These are phyloP conservation scores for Termitomyces sp. DNA, from an alignment of 768 basidiomycete genomes.

Conservation along the genomic window DNA sequence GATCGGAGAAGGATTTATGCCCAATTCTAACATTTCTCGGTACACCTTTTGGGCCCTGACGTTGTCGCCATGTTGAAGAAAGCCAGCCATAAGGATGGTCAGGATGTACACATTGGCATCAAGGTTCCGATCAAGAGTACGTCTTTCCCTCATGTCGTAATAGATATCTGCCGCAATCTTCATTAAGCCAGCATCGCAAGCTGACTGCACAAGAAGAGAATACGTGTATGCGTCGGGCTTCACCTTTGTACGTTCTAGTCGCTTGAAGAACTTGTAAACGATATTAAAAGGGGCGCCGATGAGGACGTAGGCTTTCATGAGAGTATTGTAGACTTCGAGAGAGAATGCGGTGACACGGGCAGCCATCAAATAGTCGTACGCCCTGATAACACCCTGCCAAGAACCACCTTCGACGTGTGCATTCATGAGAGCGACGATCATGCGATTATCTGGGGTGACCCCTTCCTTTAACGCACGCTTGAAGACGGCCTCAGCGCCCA, in stretches of 20 bases:
- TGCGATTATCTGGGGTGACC: slow-evolving; percentile 55
- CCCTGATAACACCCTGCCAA: slow-evolving; percentile 70
- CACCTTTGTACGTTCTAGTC: slow-evolving; percentile 43
- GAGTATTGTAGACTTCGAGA: slow-evolving; percentile 67
- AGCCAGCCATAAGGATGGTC: slow-evolving; percentile 74
- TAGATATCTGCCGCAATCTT: slow-evolving; percentile 63
- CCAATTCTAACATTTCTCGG: slow-evolving; percentile 64
- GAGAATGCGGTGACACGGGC: slow-evolving; percentile 35
- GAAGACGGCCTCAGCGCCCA: slow-evolving; percentile 65
- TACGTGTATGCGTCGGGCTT: slow-evolving; percentile 65
- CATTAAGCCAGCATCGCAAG: slow-evolving; percentile 71
- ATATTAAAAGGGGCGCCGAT: slow-evolving; percentile 72
- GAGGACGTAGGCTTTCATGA: slow-evolving; percentile 81
- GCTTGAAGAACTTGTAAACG: slow-evolving; percentile 60
- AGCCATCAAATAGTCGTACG: slow-evolving; percentile 58
- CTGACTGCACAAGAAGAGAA: slow-evolving; percentile 73
- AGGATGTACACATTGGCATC: slow-evolving; percentile 56
- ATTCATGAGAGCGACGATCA: slow-evolving; percentile 75
- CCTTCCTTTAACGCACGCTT: slow-evolving; percentile 59
- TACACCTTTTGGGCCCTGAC: slow-evolving; percentile 59
- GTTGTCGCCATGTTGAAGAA: slow-evolving; percentile 52
- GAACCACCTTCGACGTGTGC: slow-evolving; percentile 79
- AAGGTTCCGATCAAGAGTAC: slow-evolving; percentile 32
- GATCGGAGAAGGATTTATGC: slow-evolving; percentile 62
- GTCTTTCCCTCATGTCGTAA: slow-evolving; percentile 55